Evolutionary conservation across 2,329 filamentous ascomycete genomes (phyloP), one percentile per base, ranked within the genome.

Genomic region (Paramyrothecium sp.): DNA sequence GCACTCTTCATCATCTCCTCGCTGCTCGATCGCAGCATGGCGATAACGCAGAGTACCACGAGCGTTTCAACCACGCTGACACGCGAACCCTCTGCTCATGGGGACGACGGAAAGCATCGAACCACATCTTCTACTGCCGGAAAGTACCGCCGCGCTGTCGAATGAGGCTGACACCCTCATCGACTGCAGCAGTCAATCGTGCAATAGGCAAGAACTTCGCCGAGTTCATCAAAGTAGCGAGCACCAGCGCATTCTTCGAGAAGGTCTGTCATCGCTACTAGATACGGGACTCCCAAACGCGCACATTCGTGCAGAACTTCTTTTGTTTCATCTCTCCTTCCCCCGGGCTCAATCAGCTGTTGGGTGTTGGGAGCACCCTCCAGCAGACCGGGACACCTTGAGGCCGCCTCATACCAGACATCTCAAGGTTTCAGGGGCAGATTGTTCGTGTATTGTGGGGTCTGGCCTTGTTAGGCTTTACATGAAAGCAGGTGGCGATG

Each of bases 121-220:
- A 56, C n/a, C 19, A 60, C 30, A 58, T 60, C 47, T 60, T 60
- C 46, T 58, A 58, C 20, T 60, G 19, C 22, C 53, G 38, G 46
- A 58, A 58, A 44, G 41, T 60, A 58, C 51, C 41, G 49, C 51
- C 10, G 16, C 34, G 44, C 7, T 21, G 51, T 55, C 34, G 30
- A 21, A 22, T 53, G 23, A 61, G 48, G 48, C 52, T 58, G 2
- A 44, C 48, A 19, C 55, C 47, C 48, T 61, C 47, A 47, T 54
- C 46, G 16, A 57, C 46, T 13, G 38, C 34, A 30, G 46, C 50
- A 41, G 23, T 56, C 3, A 58, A 58, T 30, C 51, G 51, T 23
- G 54, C 34, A 51, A 41, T 55, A 60, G 54, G 55, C 22, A 58
- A 51, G 55, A 53, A 62, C 54, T 62, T 59, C 19, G 30, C 44